Percentiles rank a stretch among this genome's conserved stretches.
These are phyloP conservation scores for Coemansia sp. DNA, from an alignment of 192 early-diverging fungal genomes.

Conservation along the genomic window DNA sequence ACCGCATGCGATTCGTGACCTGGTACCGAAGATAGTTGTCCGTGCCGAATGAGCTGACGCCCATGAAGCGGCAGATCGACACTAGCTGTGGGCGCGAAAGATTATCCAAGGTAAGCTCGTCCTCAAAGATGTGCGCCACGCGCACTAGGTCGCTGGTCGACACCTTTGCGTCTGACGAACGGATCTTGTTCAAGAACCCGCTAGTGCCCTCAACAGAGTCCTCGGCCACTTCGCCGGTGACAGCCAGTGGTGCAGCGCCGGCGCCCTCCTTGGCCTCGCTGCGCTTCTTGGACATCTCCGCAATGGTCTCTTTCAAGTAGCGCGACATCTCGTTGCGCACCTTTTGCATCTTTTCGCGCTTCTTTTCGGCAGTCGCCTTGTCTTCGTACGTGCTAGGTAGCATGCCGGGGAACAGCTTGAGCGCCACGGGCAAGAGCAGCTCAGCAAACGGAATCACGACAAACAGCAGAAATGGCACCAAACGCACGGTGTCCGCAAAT, in stretches of 20 bases:
- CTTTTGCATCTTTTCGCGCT: slow-evolving; percentile 85
- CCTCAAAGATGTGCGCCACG: slow-evolving; percentile 86
- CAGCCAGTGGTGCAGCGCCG: slow-evolving; percentile 40
- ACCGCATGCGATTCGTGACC: slow-evolving; percentile 81
- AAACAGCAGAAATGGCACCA: slow-evolving; percentile 91
- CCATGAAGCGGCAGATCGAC: slow-evolving; percentile 94
- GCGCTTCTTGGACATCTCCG: slow-evolving; percentile 63
- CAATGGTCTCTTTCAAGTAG: slow-evolving; percentile 94
- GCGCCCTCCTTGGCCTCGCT: not conserved
- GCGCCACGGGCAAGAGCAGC: slow-evolving; percentile 83
- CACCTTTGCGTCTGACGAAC: slow-evolving; percentile 76
- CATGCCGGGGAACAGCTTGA: slow-evolving; percentile 96
- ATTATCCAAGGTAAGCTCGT: slow-evolving; percentile 90
- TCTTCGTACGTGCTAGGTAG: slow-evolving; percentile 93
- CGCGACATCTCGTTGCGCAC: slow-evolving; percentile 93
- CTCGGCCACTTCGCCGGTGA: slow-evolving; percentile 57
- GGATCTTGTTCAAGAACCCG: slow-evolving; percentile 58
- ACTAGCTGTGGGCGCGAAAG: slow-evolving; percentile 92
- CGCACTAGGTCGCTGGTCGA: slow-evolving; percentile 78
- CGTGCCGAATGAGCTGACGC: slow-evolving; percentile 95
- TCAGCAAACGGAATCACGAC: slow-evolving; percentile 93
- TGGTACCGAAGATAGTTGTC: slow-evolving; percentile 92
- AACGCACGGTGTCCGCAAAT: slow-evolving; percentile 75
- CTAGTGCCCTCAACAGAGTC: slow-evolving; percentile 26
- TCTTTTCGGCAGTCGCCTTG: slow-evolving; percentile 82